Evolutionary conservation across 768 basidiomycete species (phyloP), one percentile per base, ranked within the genome.

Genomic region (Pleurotus ostreatus): DNA sequence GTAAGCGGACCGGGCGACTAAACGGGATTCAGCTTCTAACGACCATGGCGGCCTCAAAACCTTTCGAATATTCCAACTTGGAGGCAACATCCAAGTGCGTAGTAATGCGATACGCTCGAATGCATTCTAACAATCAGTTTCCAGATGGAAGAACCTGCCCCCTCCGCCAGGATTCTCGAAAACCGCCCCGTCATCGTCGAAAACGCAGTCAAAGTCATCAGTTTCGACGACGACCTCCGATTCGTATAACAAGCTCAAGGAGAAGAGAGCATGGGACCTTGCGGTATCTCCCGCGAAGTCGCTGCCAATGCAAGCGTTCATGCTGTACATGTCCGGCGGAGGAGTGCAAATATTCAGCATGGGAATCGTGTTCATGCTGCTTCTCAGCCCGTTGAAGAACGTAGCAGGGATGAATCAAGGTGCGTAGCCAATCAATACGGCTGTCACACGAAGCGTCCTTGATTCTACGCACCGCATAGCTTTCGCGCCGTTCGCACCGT

Each of bases 281-380:
- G 92, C 92, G 39, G 80, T 86, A 48, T 75, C 82, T 3, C 94
- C 94, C 1, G 92, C 90, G 34, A 97, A 98, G 71, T 84, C 86
- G 12, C 78, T 98, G 23, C 94, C 94, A 3, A 97, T 97, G 95
- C 94, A 98, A 66, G 93, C 88, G 4, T 89, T 98, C 74, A 98
- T 98, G 95, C 79, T 98, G 34, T 98, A 98, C 81, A 96, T 98
- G 90, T 95, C 94, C 18, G 95, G 95, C 37, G 88, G 92, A 11
- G 92, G 93, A 49, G 89, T 98, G 12, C 95, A 98, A 71, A 88
- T 98, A 43, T 97, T 98, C 70, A 95, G 93, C 72, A 92, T 98
- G 77, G 94, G 95, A 34, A 95, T 94, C 68, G 89, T 98, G 18
- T 88, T 93, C 66, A 94, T 95, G 92, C 79, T 98, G 11, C 80